phyloP scores from a whole-genome alignment of 202 grass and related monocot genomes.

The Setaria italica region DNA sequence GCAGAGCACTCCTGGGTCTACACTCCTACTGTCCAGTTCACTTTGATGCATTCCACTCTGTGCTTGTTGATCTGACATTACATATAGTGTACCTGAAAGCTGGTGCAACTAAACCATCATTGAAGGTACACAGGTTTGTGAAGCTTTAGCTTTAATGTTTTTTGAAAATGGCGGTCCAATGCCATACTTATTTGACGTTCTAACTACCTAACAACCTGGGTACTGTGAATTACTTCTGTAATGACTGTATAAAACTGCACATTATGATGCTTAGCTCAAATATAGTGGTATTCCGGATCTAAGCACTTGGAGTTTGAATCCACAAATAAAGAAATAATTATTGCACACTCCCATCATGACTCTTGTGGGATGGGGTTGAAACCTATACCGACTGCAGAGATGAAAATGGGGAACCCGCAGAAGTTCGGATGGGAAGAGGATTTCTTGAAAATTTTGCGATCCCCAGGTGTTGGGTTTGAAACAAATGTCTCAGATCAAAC shows the following conservation, averaged over 20 bases:
- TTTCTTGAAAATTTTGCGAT: neutral
- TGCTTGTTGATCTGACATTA: slow-evolving; percentile 90
- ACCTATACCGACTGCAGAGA: neutral
- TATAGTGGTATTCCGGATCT: neutral
- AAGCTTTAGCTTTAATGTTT: slow-evolving; percentile 61
- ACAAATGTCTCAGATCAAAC: neutral
- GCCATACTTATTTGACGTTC: slow-evolving; percentile 32
- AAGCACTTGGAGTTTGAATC: slow-evolving; percentile 20
- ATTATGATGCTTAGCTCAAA: neutral
- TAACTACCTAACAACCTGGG: slow-evolving; percentile 19
- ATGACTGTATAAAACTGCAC: slow-evolving; percentile 30
- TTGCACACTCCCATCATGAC: neutral
- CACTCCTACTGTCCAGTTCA: slow-evolving; percentile 98
- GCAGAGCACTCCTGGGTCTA: slow-evolving; percentile 79
- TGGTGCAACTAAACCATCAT: slow-evolving; percentile 71
- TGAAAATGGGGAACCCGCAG: no score
- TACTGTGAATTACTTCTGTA: slow-evolving; percentile 29
- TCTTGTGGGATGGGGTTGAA: neutral
- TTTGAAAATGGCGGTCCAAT: slow-evolving; percentile 42
- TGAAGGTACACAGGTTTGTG: slow-evolving; percentile 98
- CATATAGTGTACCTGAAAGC: slow-evolving; percentile 95
- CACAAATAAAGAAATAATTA: neutral
- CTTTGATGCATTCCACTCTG: slow-evolving; percentile 90
- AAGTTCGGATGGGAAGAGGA: no score
- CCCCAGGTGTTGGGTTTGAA: slow-evolving; percentile 1